phyloP scores from a whole-genome alignment of 768 basidiomycete species.

The Suillus fuscotomentosus region DNA sequence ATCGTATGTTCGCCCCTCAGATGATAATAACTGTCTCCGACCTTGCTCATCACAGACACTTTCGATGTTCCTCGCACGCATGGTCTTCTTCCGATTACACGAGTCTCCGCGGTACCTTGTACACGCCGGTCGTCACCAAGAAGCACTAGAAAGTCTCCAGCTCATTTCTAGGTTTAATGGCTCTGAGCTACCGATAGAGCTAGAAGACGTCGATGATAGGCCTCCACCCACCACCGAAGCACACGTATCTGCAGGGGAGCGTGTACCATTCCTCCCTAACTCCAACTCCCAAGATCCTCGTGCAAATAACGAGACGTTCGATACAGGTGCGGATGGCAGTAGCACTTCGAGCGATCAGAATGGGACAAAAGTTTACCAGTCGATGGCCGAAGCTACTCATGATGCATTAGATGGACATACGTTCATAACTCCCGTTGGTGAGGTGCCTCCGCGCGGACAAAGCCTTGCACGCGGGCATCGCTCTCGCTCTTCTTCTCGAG shows the following conservation, averaged over 20 bases:
- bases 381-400: slow-evolving; percentile 26
- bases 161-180: slow-evolving; percentile 89
- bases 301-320: slow-evolving; percentile 8
- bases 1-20: slow-evolving; percentile 60
- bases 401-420: slow-evolving; percentile 26
- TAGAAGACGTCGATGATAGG: slow-evolving; percentile 66
- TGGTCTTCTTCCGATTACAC: slow-evolving; percentile 87
- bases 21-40: slow-evolving; percentile 1
- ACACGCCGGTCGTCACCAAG: slow-evolving; percentile 78
- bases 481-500: slow-evolving; percentile 13
- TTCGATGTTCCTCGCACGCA: slow-evolving; percentile 82
- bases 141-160: slow-evolving; percentile 81
- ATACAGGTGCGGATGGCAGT: slow-evolving; percentile 27
- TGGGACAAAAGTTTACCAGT: slow-evolving; percentile 24
- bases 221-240: slow-evolving; percentile 22
- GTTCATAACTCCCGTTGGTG: slow-evolving; percentile 25
- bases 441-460: slow-evolving; percentile 20
- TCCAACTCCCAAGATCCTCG: slow-evolving; percentile 13
- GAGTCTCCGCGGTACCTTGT: slow-evolving; percentile 95
- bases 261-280: slow-evolving; percentile 26
- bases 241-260: slow-evolving; percentile 20
- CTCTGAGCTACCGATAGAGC: slow-evolving; percentile 58
- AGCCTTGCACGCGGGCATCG: slow-evolving; percentile 32
- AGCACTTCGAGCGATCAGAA: slow-evolving; percentile 16
- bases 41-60: slow-evolving; percentile 58